Conservation (phyloP, 2,329 filamentous ascomycete genomes). For the Fusarium dlaminii region DNA sequence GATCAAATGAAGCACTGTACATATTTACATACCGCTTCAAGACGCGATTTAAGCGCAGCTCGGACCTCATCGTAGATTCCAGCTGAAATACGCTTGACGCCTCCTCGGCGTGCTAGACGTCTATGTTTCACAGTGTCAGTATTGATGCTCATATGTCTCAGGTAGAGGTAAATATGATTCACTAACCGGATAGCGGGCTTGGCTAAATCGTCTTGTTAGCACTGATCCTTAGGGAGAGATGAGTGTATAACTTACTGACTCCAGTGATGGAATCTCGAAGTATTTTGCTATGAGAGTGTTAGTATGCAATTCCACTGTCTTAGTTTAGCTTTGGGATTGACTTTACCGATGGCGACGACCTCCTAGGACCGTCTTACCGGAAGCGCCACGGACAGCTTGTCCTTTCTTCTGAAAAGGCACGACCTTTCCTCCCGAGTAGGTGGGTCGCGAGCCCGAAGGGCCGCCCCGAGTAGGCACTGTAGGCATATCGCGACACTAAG, state of each 20-base stretch:
- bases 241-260: slow-evolving; percentile 56
- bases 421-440: background rate
- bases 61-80: slow-evolving; percentile 72
- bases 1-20: background rate
- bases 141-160: background rate
- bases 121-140: slow-evolving; percentile 49
- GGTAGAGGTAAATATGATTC: background rate
- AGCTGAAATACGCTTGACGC: slow-evolving; percentile 77
- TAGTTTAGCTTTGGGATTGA: background rate
- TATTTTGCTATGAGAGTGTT: slow-evolving; percentile 53
- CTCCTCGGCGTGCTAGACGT: slow-evolving; percentile 77
- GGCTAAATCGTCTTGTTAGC: slow-evolving; percentile 48
- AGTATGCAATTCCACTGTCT: background rate
- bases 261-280: slow-evolving; percentile 58
- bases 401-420: slow-evolving; percentile 5
- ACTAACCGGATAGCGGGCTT: slow-evolving; percentile 64
- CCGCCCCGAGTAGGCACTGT: slow-evolving; percentile 41
- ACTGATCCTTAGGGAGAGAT: background rate
- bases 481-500: slow-evolving; percentile 9
- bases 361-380: slow-evolving; percentile 38
- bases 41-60: slow-evolving; percentile 56
- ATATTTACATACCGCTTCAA: slow-evolving; percentile 56
- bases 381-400: background rate
- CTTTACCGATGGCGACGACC: slow-evolving; percentile 40
- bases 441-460: slow-evolving; percentile 28